These are phyloP conservation scores for Tylopilus sp. DNA, from an alignment of 768 basidiomycete genomes.

Conservation along the genomic window DNA sequence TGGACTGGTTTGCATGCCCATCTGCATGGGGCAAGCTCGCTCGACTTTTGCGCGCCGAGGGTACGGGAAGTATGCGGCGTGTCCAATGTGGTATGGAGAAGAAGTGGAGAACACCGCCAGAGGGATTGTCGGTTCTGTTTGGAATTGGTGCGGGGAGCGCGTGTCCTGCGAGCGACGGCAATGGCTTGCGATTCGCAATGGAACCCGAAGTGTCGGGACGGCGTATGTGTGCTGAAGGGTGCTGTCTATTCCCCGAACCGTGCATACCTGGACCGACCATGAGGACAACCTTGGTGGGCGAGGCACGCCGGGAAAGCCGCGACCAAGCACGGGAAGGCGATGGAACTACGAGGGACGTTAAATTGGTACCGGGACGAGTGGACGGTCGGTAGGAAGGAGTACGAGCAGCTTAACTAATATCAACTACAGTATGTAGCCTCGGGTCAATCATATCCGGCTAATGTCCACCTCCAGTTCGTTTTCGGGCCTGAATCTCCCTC, in stretches of 20 bases:
- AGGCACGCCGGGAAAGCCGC: not conserved
- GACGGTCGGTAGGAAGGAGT: conserved; percentile 6
- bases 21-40: conserved; percentile 19
- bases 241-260: conserved; percentile 34
- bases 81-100: conserved; percentile 67
- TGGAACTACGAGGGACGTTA: no score
- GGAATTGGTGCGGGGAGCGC: conserved; percentile 43
- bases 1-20: conserved; percentile 25
- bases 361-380: no score
- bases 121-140: conserved; percentile 36
- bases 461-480: not conserved
- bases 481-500: conserved; percentile 46
- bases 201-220: conserved; percentile 24
- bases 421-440: no score
- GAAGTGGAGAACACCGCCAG: conserved; percentile 44
- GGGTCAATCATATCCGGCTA: no score
- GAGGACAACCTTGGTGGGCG: not conserved
- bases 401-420: conserved; percentile 14
- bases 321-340: not conserved
- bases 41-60: conserved; percentile 31
- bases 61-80: conserved; percentile 42
- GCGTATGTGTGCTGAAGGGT: conserved; percentile 28
- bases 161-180: conserved; percentile 49
- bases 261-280: conserved; percentile 43
- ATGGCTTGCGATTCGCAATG: conserved; percentile 26